These are phyloP conservation scores for Coccomyxa subellipsoidea DNA, from an alignment of 163 green algal genomes.

Conservation along the genomic window DNA sequence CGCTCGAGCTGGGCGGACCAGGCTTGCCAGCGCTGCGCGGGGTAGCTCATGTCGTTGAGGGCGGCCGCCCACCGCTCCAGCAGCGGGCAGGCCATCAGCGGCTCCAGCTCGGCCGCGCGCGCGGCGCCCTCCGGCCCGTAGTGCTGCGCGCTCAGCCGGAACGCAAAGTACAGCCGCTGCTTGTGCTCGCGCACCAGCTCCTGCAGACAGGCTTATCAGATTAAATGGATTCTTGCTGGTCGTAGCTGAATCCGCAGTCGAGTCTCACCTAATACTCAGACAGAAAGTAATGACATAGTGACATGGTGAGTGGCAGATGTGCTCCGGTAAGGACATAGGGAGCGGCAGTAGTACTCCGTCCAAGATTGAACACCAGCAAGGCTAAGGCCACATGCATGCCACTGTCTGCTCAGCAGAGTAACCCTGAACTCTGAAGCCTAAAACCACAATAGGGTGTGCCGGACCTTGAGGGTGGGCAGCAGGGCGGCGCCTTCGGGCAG, in stretches of 20 bases:
- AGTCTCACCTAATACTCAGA: no score
- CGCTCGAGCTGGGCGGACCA: slow-evolving; percentile 14
- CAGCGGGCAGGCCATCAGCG: slow-evolving; percentile 11
- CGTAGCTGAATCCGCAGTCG: no score
- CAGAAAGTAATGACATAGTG: no score
- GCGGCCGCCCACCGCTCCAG: slow-evolving; percentile 16
- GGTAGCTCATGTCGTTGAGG: slow-evolving; percentile 35
- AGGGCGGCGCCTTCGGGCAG: slow-evolving; percentile 22
- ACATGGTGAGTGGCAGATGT: no score
- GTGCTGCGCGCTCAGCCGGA: slow-evolving; percentile 28
- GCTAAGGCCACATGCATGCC: no score
- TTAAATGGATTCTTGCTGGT: not conserved
- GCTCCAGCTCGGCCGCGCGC: slow-evolving; percentile 14
- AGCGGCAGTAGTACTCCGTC: no score
- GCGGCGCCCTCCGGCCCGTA: slow-evolving; percentile 15
- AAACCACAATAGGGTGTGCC: not conserved
- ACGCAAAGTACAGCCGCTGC: slow-evolving; percentile 42
- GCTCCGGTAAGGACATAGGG: no score
- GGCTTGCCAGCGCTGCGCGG: slow-evolving; percentile 33
- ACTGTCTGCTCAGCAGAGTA: no score
- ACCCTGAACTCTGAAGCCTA: no score
- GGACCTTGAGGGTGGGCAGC: slow-evolving; percentile 27
- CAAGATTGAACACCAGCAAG: no score
- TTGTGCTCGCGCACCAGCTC: slow-evolving; percentile 20
- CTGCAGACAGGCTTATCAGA: slow-evolving; percentile 9